phyloP scores from a whole-genome alignment of 306 rosid genomes.

The Gleditsia sinensis region DNA sequence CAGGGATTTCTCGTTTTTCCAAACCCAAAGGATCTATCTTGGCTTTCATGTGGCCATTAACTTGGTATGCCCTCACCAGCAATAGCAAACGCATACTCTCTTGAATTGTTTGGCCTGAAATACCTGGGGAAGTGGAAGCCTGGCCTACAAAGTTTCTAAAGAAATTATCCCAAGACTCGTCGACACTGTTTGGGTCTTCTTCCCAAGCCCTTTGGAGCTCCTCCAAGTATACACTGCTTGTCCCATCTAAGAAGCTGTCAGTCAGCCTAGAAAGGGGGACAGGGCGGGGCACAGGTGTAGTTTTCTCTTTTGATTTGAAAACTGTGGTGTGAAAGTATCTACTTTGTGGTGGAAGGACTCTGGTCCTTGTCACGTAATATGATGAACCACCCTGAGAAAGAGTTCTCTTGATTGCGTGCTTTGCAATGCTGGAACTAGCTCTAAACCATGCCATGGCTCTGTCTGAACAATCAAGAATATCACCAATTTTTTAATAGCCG shows the following conservation, averaged over 20 bases:
- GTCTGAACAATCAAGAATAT: slow-evolving; percentile 29
- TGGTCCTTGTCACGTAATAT: slow-evolving; percentile 51
- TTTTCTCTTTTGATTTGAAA: slow-evolving; percentile 58
- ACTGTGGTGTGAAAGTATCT: slow-evolving; percentile 66
- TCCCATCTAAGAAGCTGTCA: slow-evolving; percentile 93
- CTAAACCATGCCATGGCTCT: slow-evolving; percentile 84
- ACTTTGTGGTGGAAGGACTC: slow-evolving; percentile 54
- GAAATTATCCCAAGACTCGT: slow-evolving; percentile 98
- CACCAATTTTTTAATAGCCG: not conserved
- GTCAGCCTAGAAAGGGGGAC: slow-evolving; percentile 94
- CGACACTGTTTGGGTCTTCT: slow-evolving; percentile 88
- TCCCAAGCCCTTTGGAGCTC: slow-evolving; percentile 99
- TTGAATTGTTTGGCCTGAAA: slow-evolving; percentile 95
- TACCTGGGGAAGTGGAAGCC: slow-evolving; percentile 81
- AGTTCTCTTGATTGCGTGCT: slow-evolving; percentile 63
- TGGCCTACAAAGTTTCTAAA: slow-evolving; percentile 95
- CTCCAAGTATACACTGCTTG: slow-evolving; percentile 91
- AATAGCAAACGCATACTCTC: slow-evolving; percentile 96
- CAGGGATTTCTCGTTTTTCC: slow-evolving; percentile 68
- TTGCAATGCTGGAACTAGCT: slow-evolving; percentile 73
- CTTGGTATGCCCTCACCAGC: slow-evolving; percentile 94
- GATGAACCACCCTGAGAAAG: slow-evolving; percentile 59
- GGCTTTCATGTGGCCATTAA: slow-evolving; percentile 96
- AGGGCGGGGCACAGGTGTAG: slow-evolving; percentile 78
- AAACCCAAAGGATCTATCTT: slow-evolving; percentile 79